Evolutionary conservation across 2,329 filamentous ascomycete genomes (phyloP).

Genomic region (Pestalotiopsis sp.): DNA sequence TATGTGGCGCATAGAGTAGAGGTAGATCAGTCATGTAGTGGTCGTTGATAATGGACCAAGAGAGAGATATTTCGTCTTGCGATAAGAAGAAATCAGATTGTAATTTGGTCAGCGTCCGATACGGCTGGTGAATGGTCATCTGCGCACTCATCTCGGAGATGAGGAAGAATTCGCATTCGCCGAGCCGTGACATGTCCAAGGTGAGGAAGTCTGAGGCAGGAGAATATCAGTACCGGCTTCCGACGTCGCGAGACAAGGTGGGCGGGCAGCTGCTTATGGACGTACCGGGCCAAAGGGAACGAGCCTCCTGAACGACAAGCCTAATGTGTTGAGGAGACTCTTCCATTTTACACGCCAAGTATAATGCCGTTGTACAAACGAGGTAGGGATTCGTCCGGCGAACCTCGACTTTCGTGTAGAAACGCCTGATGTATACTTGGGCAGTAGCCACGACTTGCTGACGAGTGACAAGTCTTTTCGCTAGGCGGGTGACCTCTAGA

Average conservation of each 20-base stretch:
- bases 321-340: conserved; percentile 96
- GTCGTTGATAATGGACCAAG: conserved; percentile 86
- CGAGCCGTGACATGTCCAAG: conserved; percentile 79
- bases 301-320: conserved; percentile 83
- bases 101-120: conserved; percentile 75
- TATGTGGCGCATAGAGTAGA: conserved; percentile 81
- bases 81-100: conserved; percentile 70
- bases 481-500: conserved; percentile 77
- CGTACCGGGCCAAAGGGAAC: conserved; percentile 77
- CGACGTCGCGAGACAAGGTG: neutral
- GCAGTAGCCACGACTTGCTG: conserved; percentile 95
- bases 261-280: neutral
- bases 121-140: conserved; percentile 88
- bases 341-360: conserved; percentile 97
- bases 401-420: conserved; percentile 89
- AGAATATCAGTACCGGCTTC: neutral
- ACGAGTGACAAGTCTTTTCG: conserved; percentile 78
- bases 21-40: conserved; percentile 92
- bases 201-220: conserved; percentile 61
- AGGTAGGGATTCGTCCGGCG: conserved; percentile 92
- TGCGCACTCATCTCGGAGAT: conserved; percentile 91
- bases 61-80: conserved; percentile 77
- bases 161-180: conserved; percentile 91
- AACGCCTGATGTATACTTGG: conserved; percentile 91
- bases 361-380: conserved; percentile 88